Conservation (phyloP, 345 rosid genomes). For the Erucastrum elatum region DNA sequence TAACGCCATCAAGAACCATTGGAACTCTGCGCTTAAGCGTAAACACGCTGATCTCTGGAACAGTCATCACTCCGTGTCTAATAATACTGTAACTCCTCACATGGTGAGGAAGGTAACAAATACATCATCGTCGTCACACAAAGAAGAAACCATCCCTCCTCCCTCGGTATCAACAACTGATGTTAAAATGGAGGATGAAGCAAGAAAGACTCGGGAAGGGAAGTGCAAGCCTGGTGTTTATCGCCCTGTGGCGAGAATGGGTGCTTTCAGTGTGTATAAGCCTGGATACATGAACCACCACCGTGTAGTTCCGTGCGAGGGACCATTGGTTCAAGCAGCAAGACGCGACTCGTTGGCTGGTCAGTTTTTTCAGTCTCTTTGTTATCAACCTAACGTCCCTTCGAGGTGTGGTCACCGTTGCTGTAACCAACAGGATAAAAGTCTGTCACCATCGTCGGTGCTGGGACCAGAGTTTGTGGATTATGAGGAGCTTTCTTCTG, state of each 20-base stretch:
- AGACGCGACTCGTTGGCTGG: slow-evolving; percentile 48
- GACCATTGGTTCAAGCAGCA: slow-evolving; percentile 46
- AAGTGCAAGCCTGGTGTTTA: slow-evolving; percentile 45
- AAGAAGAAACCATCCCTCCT: slow-evolving; percentile 45
- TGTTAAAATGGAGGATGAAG: slow-evolving; percentile 27
- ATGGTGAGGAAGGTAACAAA: slow-evolving; percentile 36
- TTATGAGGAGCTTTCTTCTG: slow-evolving; percentile 48
- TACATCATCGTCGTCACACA: slow-evolving; percentile 45
- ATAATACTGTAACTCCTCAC: slow-evolving; percentile 14
- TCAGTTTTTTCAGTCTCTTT: slow-evolving; percentile 53
- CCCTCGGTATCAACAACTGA: slow-evolving; percentile 5
- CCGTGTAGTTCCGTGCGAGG: slow-evolving; percentile 43
- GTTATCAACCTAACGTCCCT: slow-evolving; percentile 56
- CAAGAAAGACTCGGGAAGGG: slow-evolving; percentile 39
- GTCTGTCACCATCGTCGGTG: slow-evolving; percentile 41
- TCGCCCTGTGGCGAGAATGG: slow-evolving; percentile 63
- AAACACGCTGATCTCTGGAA: background rate
- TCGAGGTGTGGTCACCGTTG: slow-evolving; percentile 67
- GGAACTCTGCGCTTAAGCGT: slow-evolving; percentile 80
- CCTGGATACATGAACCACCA: slow-evolving; percentile 38
- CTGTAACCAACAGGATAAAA: slow-evolving; percentile 42
- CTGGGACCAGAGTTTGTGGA: slow-evolving; percentile 80
- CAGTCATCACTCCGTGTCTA: slow-evolving; percentile 11
- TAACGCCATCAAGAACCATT: slow-evolving; percentile 79
- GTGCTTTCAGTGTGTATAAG: slow-evolving; percentile 60